Conservation (phyloP, 176 grass and related monocot species). For the Carex parvula region DNA sequence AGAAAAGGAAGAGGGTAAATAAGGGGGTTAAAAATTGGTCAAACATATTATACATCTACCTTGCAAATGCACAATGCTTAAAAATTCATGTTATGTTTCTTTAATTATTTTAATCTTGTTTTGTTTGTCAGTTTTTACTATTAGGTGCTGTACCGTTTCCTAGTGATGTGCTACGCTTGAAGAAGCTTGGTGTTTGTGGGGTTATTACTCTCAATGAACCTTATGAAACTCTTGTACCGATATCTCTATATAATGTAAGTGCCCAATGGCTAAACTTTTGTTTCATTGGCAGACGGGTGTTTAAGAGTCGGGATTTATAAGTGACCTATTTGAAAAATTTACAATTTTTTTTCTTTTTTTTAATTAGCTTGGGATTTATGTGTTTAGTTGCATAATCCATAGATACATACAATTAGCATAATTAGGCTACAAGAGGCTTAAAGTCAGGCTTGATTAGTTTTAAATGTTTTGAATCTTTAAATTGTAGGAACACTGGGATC, state of each 20-base stretch:
- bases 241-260: slow-evolving; percentile 71
- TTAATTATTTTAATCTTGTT: background rate
- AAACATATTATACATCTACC: background rate
- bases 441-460: background rate
- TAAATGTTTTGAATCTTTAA: background rate
- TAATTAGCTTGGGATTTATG: background rate
- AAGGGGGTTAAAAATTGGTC: background rate
- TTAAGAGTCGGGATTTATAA: background rate
- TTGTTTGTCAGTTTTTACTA: slow-evolving; percentile 60
- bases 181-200: slow-evolving; percentile 77
- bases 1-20: background rate
- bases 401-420: background rate
- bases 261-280: background rate
- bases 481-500: slow-evolving; percentile 69
- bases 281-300: background rate
- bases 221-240: slow-evolving; percentile 85
- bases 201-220: slow-evolving; percentile 92
- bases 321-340: background rate
- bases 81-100: slow-evolving; percentile 19
- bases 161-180: slow-evolving; percentile 63
- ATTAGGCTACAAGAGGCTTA: background rate
- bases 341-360: background rate
- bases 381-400: background rate
- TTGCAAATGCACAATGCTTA: background rate
- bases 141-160: slow-evolving; percentile 90